Conservation (phyloP, 176 grass and related monocot genomes). For the Musa acuminata region DNA sequence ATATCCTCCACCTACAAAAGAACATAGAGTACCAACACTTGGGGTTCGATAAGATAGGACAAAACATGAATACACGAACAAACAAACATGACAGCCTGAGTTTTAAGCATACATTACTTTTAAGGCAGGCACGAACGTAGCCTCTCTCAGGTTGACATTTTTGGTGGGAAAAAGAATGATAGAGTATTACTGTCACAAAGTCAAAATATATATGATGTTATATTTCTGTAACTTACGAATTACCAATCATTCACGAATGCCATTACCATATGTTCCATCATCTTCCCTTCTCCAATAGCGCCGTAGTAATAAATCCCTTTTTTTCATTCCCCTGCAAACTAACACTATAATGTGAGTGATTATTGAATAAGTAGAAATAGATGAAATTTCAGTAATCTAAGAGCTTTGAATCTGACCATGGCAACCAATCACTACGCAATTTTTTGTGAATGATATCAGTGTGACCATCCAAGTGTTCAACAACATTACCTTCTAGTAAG, state of each 20-base stretch:
- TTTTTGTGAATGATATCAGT: conserved; percentile 99
- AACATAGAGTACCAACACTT: neutral
- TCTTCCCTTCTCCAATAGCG: conserved; percentile 99
- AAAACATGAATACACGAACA: neutral
- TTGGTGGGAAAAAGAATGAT: conserved; percentile 24
- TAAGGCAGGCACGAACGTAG: conserved; percentile 27
- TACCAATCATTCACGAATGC: conserved; percentile 2
- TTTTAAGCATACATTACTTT: conserved; percentile 35
- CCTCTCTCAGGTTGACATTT: conserved; percentile 16
- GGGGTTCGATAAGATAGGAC: neutral
- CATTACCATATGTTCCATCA: conserved; percentile 93
- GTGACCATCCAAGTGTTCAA: conserved; percentile 92
- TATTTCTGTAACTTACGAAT: neutral
- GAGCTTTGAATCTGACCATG: conserved; percentile 46
- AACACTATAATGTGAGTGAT: conserved; percentile 8
- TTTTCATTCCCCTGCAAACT: conserved; percentile 92
- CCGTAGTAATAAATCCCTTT: conserved; percentile 83
- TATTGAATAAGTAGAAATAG: too few relatives aligned
- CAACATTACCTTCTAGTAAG: conserved; percentile 70
- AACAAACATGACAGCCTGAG: neutral
- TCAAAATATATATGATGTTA: conserved; percentile 1
- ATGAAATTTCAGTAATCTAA: conserved; percentile 6
- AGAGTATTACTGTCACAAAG: conserved; percentile 22
- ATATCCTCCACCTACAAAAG: conserved; percentile 25
- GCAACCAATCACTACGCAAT: conserved; percentile 82